Evolutionary conservation across 345 rosid species (phyloP).

Genomic region (Melaleuca quinquenervia): DNA sequence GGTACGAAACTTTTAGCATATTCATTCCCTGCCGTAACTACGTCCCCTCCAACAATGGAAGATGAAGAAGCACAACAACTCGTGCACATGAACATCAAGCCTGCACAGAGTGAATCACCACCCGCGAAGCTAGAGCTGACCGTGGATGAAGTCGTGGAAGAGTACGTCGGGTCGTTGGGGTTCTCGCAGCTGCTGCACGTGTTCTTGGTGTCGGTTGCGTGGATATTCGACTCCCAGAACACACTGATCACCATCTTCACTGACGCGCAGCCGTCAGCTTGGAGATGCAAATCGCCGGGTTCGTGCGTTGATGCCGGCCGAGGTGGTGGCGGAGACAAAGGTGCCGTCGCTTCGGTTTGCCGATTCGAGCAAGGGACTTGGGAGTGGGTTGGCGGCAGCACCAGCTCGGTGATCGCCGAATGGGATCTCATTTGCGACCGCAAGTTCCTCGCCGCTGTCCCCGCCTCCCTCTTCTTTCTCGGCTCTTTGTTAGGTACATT

Average conservation of each 20-base stretch:
- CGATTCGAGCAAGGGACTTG: slow-evolving; percentile 36
- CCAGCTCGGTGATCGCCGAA: slow-evolving; percentile 42
- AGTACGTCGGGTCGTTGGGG: slow-evolving; percentile 53
- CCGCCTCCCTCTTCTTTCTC: slow-evolving; percentile 62
- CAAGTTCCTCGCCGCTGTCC: slow-evolving; percentile 60
- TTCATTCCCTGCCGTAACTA: neutral
- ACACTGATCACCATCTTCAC: slow-evolving; percentile 57
- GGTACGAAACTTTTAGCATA: neutral
- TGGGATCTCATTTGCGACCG: slow-evolving; percentile 63
- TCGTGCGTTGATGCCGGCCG: neutral
- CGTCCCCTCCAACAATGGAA: neutral
- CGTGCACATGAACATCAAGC: neutral
- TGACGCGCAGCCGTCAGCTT: slow-evolving; percentile 48
- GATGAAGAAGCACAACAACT: neutral
- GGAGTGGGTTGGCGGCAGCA: slow-evolving; percentile 59
- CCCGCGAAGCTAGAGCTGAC: slow-evolving; percentile 28
- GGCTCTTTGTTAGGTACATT: slow-evolving; percentile 59
- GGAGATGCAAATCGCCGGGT: slow-evolving; percentile 24
- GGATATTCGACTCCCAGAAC: slow-evolving; percentile 63
- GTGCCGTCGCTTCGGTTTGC: slow-evolving; percentile 21
- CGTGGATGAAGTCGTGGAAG: slow-evolving; percentile 60
- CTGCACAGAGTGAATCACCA: neutral
- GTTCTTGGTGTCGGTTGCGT: slow-evolving; percentile 49
- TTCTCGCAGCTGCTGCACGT: slow-evolving; percentile 54
- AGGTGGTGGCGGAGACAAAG: neutral